These are phyloP conservation scores for Penicillium goetzii DNA, from an alignment of 495 filamentous ascomycete genomes.

Conservation along the genomic window DNA sequence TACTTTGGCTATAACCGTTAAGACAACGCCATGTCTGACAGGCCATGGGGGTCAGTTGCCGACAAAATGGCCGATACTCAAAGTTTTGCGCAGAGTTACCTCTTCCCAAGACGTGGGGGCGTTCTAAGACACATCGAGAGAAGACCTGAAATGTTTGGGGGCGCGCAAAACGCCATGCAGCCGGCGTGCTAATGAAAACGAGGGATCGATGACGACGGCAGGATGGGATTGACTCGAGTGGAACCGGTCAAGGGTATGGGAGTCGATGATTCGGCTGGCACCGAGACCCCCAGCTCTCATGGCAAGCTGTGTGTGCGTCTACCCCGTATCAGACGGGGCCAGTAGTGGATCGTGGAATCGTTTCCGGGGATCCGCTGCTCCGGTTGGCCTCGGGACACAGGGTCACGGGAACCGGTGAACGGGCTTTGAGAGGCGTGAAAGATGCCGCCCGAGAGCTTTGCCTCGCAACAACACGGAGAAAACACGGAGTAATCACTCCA, in stretches of 20 bases:
- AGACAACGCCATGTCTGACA: not conserved
- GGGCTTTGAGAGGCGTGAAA: not conserved
- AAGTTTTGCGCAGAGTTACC: not conserved
- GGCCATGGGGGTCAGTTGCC: slow-evolving; percentile 1
- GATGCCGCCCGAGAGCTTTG: not conserved
- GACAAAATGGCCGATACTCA: not conserved
- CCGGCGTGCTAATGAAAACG: not conserved
- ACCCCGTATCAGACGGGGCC: not conserved
- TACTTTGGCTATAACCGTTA: not conserved
- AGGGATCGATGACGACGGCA: not conserved
- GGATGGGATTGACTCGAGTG: not conserved
- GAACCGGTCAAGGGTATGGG: not conserved
- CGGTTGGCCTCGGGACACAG: not conserved
- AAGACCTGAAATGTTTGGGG: not conserved
- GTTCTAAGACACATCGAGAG: not conserved
- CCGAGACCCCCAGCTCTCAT: not conserved
- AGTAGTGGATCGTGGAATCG: not conserved
- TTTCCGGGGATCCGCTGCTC: not conserved
- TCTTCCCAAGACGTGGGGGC: not conserved
- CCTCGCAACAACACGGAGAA: not conserved
- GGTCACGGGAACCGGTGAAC: slow-evolving; percentile 1
- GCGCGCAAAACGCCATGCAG: not conserved
- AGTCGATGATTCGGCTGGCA: not conserved
- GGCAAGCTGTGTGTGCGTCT: too few species aligned
- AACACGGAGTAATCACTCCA: not conserved